These are phyloP conservation scores for Achaetomium macrosporum DNA, from an alignment of 2,329 filamentous ascomycete species.

Conservation along the genomic window DNA sequence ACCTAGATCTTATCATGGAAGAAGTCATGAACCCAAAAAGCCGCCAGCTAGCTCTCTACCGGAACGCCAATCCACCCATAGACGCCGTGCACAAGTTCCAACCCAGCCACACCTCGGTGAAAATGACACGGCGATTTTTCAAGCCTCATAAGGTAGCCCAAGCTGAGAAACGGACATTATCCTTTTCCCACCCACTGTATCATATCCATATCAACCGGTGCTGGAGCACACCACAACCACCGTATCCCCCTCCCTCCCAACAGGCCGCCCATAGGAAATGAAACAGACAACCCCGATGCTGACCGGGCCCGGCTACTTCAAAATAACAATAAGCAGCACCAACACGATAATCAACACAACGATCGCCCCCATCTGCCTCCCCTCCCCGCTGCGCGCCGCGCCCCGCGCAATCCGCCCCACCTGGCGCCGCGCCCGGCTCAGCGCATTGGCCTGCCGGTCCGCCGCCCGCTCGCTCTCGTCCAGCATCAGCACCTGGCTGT, in stretches of 20 bases:
- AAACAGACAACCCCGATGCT: neutral
- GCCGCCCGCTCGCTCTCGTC: conserved; percentile 82
- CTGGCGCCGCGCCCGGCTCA: conserved; percentile 68
- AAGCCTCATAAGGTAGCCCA: too few relatives aligned
- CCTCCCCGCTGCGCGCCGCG: conserved; percentile 79
- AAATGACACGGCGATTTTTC: too few relatives aligned
- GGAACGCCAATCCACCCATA: neutral
- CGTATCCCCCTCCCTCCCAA: neutral
- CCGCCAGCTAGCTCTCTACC: neutral
- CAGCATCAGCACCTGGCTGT: conserved; percentile 80
- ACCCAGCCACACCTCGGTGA: neutral
- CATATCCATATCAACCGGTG: too few relatives aligned
- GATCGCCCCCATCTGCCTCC: conserved; percentile 79
- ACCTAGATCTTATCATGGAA: neutral
- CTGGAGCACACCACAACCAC: neutral
- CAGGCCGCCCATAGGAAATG: neutral
- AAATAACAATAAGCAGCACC: conserved; percentile 72
- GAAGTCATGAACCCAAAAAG: neutral
- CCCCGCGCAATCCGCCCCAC: conserved; percentile 67
- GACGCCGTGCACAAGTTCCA: neutral
- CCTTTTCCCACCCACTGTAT: too few relatives aligned
- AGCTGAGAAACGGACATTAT: too few relatives aligned
- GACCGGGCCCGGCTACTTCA: conserved; percentile 51
- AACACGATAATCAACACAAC: conserved; percentile 77
- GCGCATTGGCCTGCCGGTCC: conserved; percentile 69